These are phyloP conservation scores for Rhizopus arrhizus DNA, from an alignment of 371 early-diverging fungal species.

Conservation along the genomic window DNA sequence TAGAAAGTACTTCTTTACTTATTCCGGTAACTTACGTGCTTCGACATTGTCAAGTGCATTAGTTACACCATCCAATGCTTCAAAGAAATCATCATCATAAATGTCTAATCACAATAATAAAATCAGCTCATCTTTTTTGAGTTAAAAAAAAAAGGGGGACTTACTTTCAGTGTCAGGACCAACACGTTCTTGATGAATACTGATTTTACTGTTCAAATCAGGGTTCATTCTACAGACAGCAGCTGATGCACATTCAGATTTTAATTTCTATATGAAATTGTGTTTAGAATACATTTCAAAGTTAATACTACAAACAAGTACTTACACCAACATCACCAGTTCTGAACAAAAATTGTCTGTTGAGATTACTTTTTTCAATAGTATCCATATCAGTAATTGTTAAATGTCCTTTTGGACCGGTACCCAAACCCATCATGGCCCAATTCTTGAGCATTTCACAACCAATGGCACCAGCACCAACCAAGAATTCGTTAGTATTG, in stretches of 20 bases:
- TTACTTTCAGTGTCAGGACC: constrained; percentile 92
- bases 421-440: constrained; percentile 98
- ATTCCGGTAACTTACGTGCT: constrained; percentile 74
- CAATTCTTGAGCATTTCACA: constrained; percentile 99
- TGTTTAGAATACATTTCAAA: constrained; percentile 3
- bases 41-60: constrained; percentile 99
- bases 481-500: constrained; percentile 92
- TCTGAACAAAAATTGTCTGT: constrained; percentile 98
- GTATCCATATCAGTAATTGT: constrained; percentile 99
- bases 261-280: constrained; percentile 66
- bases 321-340: constrained; percentile 84
- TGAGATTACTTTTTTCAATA: constrained; percentile 97
- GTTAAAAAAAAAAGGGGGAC: constrained; percentile 2
- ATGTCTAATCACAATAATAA: constrained; percentile 48
- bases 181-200: constrained; percentile 92
- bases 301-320: not conserved
- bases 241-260: constrained; percentile 93
- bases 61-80: constrained; percentile 87
- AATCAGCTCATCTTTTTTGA: not conserved
- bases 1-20: not conserved
- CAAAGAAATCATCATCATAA: constrained; percentile 96
- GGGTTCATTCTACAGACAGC: constrained; percentile 95
- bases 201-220: constrained; percentile 78
- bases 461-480: constrained; percentile 99
- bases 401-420: constrained; percentile 83